phyloP scores from a whole-genome alignment of 129 eudicot species.

The Glebionis coronaria region DNA sequence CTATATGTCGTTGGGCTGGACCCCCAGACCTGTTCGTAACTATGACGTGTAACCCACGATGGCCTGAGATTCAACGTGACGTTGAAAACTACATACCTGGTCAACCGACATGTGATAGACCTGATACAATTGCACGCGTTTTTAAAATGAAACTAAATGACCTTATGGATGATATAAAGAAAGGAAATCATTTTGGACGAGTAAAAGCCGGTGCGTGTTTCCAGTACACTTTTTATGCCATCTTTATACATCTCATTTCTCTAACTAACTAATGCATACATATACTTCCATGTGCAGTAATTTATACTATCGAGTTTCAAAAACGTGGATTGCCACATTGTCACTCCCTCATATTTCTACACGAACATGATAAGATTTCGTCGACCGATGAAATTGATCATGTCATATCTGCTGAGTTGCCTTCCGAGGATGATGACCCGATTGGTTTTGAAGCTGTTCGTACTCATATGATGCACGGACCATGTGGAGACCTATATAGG shows the following conservation, averaged over 20 bases:
- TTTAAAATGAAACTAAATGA: conserved; percentile 4
- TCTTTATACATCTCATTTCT: neutral
- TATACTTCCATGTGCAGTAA: neutral
- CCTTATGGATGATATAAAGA: neutral
- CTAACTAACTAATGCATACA: neutral
- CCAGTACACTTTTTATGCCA: too few species aligned
- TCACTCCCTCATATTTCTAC: neutral
- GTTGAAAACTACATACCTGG: neutral
- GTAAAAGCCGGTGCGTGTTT: neutral
- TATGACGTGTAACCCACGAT: conserved; percentile 1
- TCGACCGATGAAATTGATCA: neutral
- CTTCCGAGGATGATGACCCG: neutral
- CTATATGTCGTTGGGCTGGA: neutral
- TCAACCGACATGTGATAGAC: neutral
- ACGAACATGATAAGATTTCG: neutral
- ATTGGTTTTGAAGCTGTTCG: neutral
- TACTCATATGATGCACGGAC: conserved; percentile 2
- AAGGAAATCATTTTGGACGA: neutral
- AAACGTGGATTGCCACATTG: conserved; percentile 1
- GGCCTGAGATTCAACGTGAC: neutral
- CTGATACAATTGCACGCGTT: neutral
- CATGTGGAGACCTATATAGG: neutral
- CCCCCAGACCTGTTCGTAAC: neutral
- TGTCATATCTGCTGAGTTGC: neutral
- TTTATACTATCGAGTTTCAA: neutral